Conservation (phyloP, 768 basidiomycete species). For the Naganishia vishniacii region DNA sequence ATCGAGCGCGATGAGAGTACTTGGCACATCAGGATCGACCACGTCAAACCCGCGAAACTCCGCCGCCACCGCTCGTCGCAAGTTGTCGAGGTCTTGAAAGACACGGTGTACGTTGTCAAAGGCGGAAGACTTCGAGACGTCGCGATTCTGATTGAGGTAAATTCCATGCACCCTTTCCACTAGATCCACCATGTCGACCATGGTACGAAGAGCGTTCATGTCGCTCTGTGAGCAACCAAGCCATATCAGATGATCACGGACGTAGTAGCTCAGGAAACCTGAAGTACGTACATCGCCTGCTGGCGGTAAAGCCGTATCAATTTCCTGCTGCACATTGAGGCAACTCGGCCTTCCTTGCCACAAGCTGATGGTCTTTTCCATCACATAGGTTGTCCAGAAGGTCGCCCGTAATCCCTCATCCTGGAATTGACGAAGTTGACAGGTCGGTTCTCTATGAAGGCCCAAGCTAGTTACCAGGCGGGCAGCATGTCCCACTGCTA, state of each 20-base stretch:
- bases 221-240: not conserved
- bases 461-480: slow-evolving; percentile 14
- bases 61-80: not conserved
- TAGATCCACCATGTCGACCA: slow-evolving; percentile 15
- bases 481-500: slow-evolving; percentile 19
- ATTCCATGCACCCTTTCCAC: slow-evolving; percentile 14
- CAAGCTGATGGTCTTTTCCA: slow-evolving; percentile 20
- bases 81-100: not conserved
- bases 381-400: slow-evolving; percentile 10
- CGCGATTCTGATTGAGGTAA: slow-evolving; percentile 15
- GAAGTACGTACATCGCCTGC: not conserved
- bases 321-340: slow-evolving; percentile 4
- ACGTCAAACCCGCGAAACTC: not conserved
- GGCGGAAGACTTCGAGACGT: not conserved
- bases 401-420: slow-evolving; percentile 9
- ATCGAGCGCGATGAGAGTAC: slow-evolving; percentile 18
- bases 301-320: slow-evolving; percentile 15
- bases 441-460: slow-evolving; percentile 14
- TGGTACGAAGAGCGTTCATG: not conserved
- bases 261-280: not conserved
- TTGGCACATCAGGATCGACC: not conserved
- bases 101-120: not conserved
- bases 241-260: too few species aligned
- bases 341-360: slow-evolving; percentile 23
- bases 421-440: slow-evolving; percentile 1